Evolutionary conservation across 2,329 filamentous ascomycete species (phyloP), one percentile per base, ranked within the genome.

Genomic region (Westerdykella ornata): DNA sequence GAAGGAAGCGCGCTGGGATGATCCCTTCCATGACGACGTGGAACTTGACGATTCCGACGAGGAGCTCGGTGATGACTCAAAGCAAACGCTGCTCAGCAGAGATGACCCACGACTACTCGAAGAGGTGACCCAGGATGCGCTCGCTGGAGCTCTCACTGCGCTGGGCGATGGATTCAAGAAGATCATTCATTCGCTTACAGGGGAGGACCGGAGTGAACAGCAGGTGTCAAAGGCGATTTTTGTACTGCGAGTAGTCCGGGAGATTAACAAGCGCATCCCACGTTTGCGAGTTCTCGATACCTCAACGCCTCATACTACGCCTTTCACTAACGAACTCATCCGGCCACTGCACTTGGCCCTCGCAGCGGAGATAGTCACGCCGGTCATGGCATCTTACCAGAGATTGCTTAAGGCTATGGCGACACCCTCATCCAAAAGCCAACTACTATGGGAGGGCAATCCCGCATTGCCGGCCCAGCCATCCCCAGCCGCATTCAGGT

Each of bases 361-460:
- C 4, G 80, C 78, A 0, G 57, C 59, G 2, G 67, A 75, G 19
- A 73, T 84, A 1, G 69, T 75, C 0, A 56, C 63, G 11, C 59
- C 70, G 0, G 69, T 78, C 0, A 55, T 84, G 5, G 45, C 53
- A 3, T 45, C 62, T 15, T 67, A 60, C 38, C 45, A 26, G 64
- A 75, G 39, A 58, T 72, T 38, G 71, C 52, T 81, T 38, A 51
- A 63, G 1, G 59, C 60, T n/a, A 57, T 59, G 3, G 61, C 68
- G 0, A 61, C 76, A 31, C 63, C 69, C 1, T 74, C 68, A 41
- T 73, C 85, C 1, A 72, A 75, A 2, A 81, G 82, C 5, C 74
- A 81, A 38, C 73, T 77, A 0, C 70, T 96, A 0, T 96, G 89
- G 89, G 88, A 94, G 59, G 85, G 85, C 1, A 72, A 78, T 29